Evolutionary conservation across 192 early-diverging fungal species (phyloP).

Genomic region (Coemansia javaensis): DNA sequence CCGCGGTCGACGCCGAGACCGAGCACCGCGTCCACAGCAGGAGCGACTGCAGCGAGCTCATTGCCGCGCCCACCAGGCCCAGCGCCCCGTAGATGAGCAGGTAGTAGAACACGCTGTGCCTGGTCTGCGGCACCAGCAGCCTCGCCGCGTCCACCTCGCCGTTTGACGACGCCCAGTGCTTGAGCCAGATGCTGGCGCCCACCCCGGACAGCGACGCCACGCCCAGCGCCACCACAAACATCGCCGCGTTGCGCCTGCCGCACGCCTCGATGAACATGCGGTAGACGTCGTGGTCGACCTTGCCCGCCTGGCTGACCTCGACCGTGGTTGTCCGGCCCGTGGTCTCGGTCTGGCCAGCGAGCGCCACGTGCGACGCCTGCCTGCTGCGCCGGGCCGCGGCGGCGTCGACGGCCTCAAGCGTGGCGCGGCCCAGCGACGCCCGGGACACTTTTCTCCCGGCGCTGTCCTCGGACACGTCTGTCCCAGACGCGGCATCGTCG

Average conservation of each 20-base stretch:
- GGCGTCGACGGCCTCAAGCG: constrained; percentile 19
- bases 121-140: not conserved
- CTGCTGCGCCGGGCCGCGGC: constrained; percentile 1
- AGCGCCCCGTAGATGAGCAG: constrained; percentile 77
- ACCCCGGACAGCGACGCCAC: constrained; percentile 55
- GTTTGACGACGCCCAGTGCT: constrained; percentile 66
- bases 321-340: constrained; percentile 54
- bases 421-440: constrained; percentile 50
- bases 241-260: constrained; percentile 51
- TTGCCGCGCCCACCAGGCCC: constrained; percentile 65
- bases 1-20: constrained; percentile 53
- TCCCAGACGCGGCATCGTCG: constrained; percentile 16
- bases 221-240: constrained; percentile 61
- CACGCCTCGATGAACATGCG: constrained; percentile 74
- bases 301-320: constrained; percentile 80
- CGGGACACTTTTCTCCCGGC: constrained; percentile 12
- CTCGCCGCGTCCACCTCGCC: constrained; percentile 17
- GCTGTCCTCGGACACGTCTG: constrained; percentile 25
- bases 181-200: constrained; percentile 64
- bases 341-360: not conserved
- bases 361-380: not conserved
- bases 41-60: constrained; percentile 72
- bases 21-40: constrained; percentile 82
- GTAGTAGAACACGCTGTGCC: constrained; percentile 56
- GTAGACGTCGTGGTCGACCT: constrained; percentile 78